Conservation (phyloP, 176 grass and related monocot species). For the bread wheat (Triticum aestivum) region DNA sequence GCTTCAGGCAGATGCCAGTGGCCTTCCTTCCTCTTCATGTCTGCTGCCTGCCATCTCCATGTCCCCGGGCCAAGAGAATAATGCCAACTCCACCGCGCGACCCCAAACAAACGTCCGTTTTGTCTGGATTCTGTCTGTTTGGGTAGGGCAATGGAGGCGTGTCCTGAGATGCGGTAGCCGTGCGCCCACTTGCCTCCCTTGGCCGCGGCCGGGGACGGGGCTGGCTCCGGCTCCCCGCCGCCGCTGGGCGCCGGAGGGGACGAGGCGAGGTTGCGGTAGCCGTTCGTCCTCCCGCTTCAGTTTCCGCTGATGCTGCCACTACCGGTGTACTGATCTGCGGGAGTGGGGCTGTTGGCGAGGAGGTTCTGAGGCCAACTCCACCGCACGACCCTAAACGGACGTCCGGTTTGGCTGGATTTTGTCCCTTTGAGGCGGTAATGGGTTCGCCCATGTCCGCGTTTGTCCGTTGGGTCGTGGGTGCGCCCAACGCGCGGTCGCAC, state of each 20-base stretch:
- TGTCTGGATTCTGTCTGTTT: no score
- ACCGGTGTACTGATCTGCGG: background rate
- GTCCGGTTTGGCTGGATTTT: no score
- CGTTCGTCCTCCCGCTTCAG: background rate
- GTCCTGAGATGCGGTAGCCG: no score
- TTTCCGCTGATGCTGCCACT: background rate
- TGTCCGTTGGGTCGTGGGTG: no score
- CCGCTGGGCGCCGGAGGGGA: background rate
- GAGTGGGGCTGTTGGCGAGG: background rate
- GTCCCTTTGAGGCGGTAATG: no score
- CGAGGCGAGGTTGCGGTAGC: slow-evolving; percentile 19
- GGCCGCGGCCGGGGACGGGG: background rate
- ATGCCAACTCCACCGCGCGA: no score
- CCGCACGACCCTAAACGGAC: no score
- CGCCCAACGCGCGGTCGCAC: no score
- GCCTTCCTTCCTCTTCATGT: background rate
- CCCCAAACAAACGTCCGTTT: no score
- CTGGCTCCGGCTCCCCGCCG: background rate
- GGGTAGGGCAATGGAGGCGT: no score
- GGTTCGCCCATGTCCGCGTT: no score
- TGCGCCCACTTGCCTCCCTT: background rate
- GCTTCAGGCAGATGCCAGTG: slow-evolving; percentile 1
- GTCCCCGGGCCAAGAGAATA: background rate
- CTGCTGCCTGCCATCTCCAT: background rate
- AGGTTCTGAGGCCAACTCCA: background rate